phyloP scores from a whole-genome alignment of 75 land plant species.

The Selaginella moellendorffii region DNA sequence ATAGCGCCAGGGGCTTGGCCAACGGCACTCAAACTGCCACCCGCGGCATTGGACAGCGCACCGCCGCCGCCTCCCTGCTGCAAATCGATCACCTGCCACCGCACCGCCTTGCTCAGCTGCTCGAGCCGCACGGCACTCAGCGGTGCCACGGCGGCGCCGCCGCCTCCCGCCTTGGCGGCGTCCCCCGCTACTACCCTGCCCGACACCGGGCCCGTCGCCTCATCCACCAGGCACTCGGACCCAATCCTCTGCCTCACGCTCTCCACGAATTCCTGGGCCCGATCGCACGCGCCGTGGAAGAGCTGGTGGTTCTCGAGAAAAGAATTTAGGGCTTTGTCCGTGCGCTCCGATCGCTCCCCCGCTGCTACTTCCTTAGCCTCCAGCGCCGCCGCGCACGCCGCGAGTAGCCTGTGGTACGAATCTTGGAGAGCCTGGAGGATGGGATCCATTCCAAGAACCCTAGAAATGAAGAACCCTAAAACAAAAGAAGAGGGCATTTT shows the following conservation, averaged over 20 bases:
- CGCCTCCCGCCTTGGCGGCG: conserved; percentile 7
- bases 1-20: no score
- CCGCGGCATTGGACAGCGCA: conserved; percentile 1
- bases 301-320: conserved; percentile 65
- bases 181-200: conserved; percentile 15
- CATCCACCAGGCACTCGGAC: conserved; percentile 85
- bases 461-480: background rate
- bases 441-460: conserved; percentile 26
- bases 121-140: conserved; percentile 83
- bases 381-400: conserved; percentile 43
- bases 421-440: conserved; percentile 31
- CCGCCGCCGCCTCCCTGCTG: conserved; percentile 42
- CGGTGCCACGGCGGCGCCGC: conserved; percentile 42
- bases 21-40: background rate
- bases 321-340: conserved; percentile 55
- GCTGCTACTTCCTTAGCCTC: conserved; percentile 45
- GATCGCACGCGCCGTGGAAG: conserved; percentile 71
- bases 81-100: conserved; percentile 80
- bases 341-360: conserved; percentile 34
- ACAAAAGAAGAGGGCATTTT: no score
- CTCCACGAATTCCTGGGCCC: conserved; percentile 69
- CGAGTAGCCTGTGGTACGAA: conserved; percentile 42
- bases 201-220: conserved; percentile 58
- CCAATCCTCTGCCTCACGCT: conserved; percentile 51
- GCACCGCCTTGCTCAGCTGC: conserved; percentile 92